phyloP scores from a whole-genome alignment of 2,329 filamentous ascomycete genomes.

The Tolypocladium sp. region DNA sequence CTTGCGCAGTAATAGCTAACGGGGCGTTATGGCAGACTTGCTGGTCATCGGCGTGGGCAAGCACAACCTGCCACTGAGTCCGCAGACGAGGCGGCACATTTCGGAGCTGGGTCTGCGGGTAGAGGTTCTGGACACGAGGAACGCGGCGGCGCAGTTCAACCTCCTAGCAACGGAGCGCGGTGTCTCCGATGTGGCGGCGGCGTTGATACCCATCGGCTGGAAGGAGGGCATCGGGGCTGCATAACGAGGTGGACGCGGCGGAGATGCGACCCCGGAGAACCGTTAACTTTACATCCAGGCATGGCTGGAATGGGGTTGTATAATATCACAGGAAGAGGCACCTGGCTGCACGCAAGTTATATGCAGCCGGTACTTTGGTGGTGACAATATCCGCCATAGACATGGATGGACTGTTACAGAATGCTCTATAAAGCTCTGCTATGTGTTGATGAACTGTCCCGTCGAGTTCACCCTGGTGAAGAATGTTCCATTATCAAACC shows the following conservation, averaged over 20 bases:
- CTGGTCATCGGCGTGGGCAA: constrained; percentile 82
- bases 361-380: too few relatives aligned
- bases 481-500: too few relatives aligned
- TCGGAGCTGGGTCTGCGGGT: constrained; percentile 73
- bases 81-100: constrained; percentile 62
- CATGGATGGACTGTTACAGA: too few relatives aligned
- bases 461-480: too few relatives aligned
- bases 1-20: background rate
- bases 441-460: too few relatives aligned
- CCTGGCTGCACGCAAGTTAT: too few relatives aligned
- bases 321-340: background rate
- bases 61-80: constrained; percentile 66
- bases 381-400: too few relatives aligned
- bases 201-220: constrained; percentile 81
- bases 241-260: constrained; percentile 1
- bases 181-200: constrained; percentile 74
- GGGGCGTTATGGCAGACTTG: constrained; percentile 48
- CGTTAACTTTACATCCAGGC: background rate
- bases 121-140: constrained; percentile 85
- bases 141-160: constrained; percentile 92
- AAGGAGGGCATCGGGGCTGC: constrained; percentile 45
- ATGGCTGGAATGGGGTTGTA: background rate
- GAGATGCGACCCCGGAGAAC: background rate
- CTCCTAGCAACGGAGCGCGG: constrained; percentile 89
- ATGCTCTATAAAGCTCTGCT: too few relatives aligned